These are phyloP conservation scores for Lactarius hengduanensis DNA, from an alignment of 768 basidiomycete species.

Conservation along the genomic window DNA sequence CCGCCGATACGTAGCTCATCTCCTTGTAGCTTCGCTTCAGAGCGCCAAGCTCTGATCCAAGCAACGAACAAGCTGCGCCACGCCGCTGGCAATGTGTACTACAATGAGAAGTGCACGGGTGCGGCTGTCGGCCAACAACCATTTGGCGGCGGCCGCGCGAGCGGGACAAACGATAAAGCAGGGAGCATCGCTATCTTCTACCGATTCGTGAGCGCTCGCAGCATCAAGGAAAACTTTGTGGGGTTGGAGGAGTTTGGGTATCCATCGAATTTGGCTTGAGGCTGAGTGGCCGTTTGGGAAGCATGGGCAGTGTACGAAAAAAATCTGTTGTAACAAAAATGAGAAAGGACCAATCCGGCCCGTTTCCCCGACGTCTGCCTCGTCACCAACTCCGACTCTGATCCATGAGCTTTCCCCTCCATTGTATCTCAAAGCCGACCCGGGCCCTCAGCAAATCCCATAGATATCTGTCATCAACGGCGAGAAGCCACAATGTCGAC, in stretches of 20 bases:
- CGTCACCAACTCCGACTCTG: background rate
- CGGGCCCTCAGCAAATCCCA: background rate
- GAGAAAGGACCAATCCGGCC: background rate
- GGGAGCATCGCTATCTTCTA: conserved; percentile 77
- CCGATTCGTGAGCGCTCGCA: conserved; percentile 83
- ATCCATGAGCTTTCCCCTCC: background rate
- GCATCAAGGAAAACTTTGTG: conserved; percentile 97
- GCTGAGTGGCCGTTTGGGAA: conserved; percentile 20
- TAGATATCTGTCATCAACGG: conserved; percentile 8
- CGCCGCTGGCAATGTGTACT: conserved; percentile 95
- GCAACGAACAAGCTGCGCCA: conserved; percentile 85
- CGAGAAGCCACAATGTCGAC: conserved; percentile 17
- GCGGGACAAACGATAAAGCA: conserved; percentile 98
- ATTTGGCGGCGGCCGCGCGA: conserved; percentile 90
- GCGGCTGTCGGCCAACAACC: conserved; percentile 99
- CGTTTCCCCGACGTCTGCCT: background rate
- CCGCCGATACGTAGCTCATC: conserved; percentile 23
- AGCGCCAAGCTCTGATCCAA: conserved; percentile 74
- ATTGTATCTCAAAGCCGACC: background rate
- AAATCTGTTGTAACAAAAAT: background rate
- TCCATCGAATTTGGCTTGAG: conserved; percentile 78
- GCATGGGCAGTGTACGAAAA: background rate
- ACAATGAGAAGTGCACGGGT: conserved; percentile 97
- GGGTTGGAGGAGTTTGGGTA: conserved; percentile 77
- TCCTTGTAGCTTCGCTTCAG: conserved; percentile 67